These are phyloP conservation scores for Maudiozyma pseudohumilis DNA, from an alignment of 805 yeast species.

Conservation along the genomic window DNA sequence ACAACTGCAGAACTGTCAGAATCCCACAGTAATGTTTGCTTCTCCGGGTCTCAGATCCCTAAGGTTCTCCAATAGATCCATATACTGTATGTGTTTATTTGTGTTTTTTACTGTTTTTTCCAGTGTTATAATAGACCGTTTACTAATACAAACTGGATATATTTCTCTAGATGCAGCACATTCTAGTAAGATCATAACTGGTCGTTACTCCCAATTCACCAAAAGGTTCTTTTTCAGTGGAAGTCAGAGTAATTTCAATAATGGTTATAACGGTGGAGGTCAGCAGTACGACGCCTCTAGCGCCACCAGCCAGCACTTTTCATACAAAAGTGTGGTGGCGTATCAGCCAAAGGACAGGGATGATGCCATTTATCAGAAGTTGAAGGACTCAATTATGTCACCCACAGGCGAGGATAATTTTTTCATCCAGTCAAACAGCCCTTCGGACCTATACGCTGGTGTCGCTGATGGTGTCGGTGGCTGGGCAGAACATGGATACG, in stretches of 20 bases:
- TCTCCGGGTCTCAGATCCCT: constrained; percentile 10
- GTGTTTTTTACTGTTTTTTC: constrained; percentile 8
- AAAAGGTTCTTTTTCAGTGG: constrained; percentile 16
- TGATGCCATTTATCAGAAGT: constrained; percentile 33
- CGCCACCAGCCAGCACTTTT: constrained; percentile 18
- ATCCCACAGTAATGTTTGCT: constrained; percentile 10
- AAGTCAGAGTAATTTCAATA: constrained; percentile 1
- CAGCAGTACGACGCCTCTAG: constrained; percentile 1
- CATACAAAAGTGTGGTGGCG: constrained; percentile 55
- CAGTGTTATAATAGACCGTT: constrained; percentile 8
- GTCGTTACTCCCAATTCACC: constrained; percentile 8
- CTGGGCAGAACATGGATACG: constrained; percentile 87
- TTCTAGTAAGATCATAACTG: constrained; percentile 4
- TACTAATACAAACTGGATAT: constrained; percentile 11
- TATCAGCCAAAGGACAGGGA: constrained; percentile 66
- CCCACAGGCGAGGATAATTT: constrained; percentile 75
- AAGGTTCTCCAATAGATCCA: constrained; percentile 7
- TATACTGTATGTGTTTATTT: constrained; percentile 18
- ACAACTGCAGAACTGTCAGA: too few relatives aligned
- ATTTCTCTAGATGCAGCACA: constrained; percentile 4
- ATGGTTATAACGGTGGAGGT: constrained; percentile 1
- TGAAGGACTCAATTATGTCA: constrained; percentile 34
- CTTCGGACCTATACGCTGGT: constrained; percentile 45
- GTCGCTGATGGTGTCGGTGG: constrained; percentile 98
- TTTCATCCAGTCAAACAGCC: constrained; percentile 34